Evolutionary conservation across 371 early-diverging fungal genomes (phyloP).

Genomic region (Mortierella sp.): DNA sequence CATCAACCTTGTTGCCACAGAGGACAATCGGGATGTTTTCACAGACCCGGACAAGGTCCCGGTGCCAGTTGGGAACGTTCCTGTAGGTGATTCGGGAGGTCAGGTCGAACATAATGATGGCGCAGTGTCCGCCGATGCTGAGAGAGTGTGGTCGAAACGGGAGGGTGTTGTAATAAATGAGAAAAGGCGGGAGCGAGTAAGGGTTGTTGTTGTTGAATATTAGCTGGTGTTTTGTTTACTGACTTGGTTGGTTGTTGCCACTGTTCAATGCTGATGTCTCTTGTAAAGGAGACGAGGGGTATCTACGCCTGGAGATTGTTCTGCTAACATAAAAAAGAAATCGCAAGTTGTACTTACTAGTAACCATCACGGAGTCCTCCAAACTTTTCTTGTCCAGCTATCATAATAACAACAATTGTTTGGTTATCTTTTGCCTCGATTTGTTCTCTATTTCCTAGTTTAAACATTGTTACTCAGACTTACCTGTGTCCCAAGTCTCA

Average conservation of each 20-base stretch:
- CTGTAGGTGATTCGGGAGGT: conserved; percentile 99
- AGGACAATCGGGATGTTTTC: conserved; percentile 99
- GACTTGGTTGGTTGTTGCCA: neutral
- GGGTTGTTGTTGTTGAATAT: neutral
- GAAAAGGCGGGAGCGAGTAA: neutral
- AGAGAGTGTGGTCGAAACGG: too few species aligned
- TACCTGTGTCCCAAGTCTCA: conserved; percentile 97
- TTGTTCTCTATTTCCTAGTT: neutral
- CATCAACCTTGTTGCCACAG: conserved; percentile 99
- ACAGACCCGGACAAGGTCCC: conserved; percentile 98
- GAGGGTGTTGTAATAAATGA: neutral
- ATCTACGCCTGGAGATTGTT: too few species aligned
- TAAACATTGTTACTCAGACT: neutral
- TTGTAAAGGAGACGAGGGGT: too few species aligned
- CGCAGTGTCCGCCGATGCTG: conserved; percentile 99
- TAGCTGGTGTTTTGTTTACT: neutral
- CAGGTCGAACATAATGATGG: conserved; percentile 99
- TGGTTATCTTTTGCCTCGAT: too few species aligned
- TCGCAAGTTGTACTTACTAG: conserved; percentile 79
- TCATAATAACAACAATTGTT: neutral
- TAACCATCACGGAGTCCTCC: conserved; percentile 99
- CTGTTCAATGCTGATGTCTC: neutral
- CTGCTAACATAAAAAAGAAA: neutral
- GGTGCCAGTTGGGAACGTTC: conserved; percentile 99
- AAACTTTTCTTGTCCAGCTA: conserved; percentile 99